Conservation (phyloP, 345 rosid genomes). For the Orychophragmus violaceus region DNA sequence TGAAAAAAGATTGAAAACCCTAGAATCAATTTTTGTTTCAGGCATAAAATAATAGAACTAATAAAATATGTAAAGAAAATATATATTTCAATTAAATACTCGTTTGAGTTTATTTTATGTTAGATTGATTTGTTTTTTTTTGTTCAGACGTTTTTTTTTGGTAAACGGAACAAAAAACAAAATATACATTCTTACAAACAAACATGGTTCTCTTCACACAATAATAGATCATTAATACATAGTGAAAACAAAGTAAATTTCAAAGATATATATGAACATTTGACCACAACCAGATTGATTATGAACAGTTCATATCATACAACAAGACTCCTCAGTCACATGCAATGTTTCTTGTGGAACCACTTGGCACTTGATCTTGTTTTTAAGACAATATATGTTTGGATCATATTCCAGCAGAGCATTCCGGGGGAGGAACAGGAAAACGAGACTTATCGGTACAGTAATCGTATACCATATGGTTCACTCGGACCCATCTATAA, state of each 20-base stretch:
- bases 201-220: neutral
- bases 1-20: neutral
- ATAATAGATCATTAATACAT: neutral
- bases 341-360: neutral
- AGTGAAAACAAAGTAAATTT: neutral
- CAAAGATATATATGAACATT: slow-evolving; percentile 4
- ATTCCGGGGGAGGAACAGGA: slow-evolving; percentile 72
- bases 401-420: slow-evolving; percentile 54
- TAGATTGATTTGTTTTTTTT: neutral
- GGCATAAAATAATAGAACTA: neutral
- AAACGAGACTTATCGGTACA: slow-evolving; percentile 69
- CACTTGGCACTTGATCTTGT: neutral
- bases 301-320: neutral
- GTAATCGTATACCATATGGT: slow-evolving; percentile 89
- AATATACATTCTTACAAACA: neutral
- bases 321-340: neutral
- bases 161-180: neutral
- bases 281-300: slow-evolving; percentile 4
- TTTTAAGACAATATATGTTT: neutral
- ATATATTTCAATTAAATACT: neutral
- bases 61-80: neutral
- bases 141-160: neutral
- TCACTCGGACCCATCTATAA: slow-evolving; percentile 87
- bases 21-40: neutral
- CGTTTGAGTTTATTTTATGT: neutral